These are phyloP conservation scores for Knoxdaviesia capensis DNA, from an alignment of 2,329 filamentous ascomycete genomes.

Conservation along the genomic window DNA sequence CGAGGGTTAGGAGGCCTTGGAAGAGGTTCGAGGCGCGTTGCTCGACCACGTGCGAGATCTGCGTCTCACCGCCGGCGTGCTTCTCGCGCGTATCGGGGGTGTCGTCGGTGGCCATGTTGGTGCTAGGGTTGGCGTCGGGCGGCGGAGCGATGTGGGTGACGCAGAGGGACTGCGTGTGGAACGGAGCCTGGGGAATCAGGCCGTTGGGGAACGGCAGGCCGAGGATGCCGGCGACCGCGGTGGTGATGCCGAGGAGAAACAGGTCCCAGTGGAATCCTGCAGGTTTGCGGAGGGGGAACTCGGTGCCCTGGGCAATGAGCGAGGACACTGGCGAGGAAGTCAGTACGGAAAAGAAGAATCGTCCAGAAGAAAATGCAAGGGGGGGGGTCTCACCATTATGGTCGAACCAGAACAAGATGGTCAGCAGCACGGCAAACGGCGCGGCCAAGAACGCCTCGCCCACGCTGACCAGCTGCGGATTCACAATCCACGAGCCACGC, in stretches of 20 bases:
- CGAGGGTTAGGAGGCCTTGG: slow-evolving; percentile 58
- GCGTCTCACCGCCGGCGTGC: slow-evolving; percentile 33
- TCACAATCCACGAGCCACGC: slow-evolving; percentile 55
- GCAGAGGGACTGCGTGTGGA: slow-evolving; percentile 62
- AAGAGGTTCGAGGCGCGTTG: slow-evolving; percentile 62
- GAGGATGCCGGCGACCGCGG: slow-evolving; percentile 52
- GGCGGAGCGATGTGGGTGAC: slow-evolving; percentile 25
- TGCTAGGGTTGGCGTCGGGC: neutral
- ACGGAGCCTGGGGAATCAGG: slow-evolving; percentile 66
- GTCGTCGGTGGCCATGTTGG: slow-evolving; percentile 24
- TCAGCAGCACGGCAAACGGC: slow-evolving; percentile 70
- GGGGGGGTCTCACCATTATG: slow-evolving; percentile 45
- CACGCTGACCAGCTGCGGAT: slow-evolving; percentile 60
- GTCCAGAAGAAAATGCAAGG: neutral
- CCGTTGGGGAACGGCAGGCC: slow-evolving; percentile 69
- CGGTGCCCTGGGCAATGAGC: slow-evolving; percentile 63
- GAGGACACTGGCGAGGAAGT: slow-evolving; percentile 43
- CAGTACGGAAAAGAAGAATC: neutral
- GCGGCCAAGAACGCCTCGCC: slow-evolving; percentile 64
- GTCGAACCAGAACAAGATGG: slow-evolving; percentile 76
- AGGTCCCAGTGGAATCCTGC: slow-evolving; percentile 76
- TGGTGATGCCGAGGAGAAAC: slow-evolving; percentile 62
- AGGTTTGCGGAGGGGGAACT: slow-evolving; percentile 63
- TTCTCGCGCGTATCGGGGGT: slow-evolving; percentile 12
- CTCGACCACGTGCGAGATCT: slow-evolving; percentile 47